Evolutionary conservation across 164 flowering plant genomes (phyloP).

Genomic region (Macadamia integrifolia): DNA sequence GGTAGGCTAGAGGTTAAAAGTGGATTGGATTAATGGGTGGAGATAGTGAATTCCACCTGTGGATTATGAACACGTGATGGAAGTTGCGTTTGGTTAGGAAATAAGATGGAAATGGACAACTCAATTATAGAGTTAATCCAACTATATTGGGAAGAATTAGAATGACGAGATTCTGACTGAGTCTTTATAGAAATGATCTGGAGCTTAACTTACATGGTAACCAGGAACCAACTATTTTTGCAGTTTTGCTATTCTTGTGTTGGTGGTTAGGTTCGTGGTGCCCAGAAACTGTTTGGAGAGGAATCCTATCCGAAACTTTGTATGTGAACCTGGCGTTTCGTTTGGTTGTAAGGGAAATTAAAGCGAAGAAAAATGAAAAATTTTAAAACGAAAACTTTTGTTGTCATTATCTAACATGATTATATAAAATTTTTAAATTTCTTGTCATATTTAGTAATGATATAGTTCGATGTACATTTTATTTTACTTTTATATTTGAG

Average conservation of each 20-base stretch:
- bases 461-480: too few relatives aligned
- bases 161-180: conserved; percentile 5
- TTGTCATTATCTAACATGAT: too few relatives aligned
- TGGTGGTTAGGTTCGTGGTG: conserved; percentile 3
- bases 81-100: not conserved
- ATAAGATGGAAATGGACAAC: not conserved
- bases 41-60: conserved; percentile 4
- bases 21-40: conserved; percentile 1
- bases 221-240: not conserved
- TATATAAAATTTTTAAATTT: too few relatives aligned
- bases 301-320: too few relatives aligned
- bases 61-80: conserved; percentile 10
- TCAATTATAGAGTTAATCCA: not conserved
- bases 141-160: not conserved
- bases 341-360: too few relatives aligned
- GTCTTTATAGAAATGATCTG: not conserved
- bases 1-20: conserved; percentile 5
- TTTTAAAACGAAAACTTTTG: too few relatives aligned
- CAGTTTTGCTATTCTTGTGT: conserved; percentile 7
- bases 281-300: too few relatives aligned
- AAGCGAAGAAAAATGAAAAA: too few relatives aligned
- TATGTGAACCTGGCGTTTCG: too few relatives aligned
- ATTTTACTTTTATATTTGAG: too few relatives aligned
- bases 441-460: too few relatives aligned
- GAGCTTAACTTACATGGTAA: not conserved